Evolutionary conservation across 2,329 filamentous ascomycete species (phyloP).

Genomic region (Alternaria arbusti): DNA sequence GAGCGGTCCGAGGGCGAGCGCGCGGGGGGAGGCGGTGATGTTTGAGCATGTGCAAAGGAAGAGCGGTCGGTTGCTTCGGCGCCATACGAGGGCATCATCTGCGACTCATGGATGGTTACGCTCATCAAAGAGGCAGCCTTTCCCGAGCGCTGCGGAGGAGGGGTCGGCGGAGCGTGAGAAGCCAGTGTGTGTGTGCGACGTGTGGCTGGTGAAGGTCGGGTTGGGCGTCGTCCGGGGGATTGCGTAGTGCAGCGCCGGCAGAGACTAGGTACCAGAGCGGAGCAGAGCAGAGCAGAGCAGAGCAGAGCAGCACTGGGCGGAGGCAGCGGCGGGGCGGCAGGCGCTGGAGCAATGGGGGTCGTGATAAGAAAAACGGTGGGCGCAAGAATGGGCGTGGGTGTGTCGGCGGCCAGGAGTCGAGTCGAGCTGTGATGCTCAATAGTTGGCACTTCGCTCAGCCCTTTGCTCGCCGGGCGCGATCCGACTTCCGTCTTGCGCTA

Average conservation of each 20-base stretch:
- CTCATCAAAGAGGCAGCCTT: conserved; percentile 39
- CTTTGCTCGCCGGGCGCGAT: conserved; percentile 7
- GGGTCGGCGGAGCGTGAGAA: conserved; percentile 33
- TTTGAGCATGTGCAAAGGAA: conserved; percentile 39
- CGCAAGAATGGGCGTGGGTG: conserved; percentile 25
- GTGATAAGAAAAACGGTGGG: conserved; percentile 8
- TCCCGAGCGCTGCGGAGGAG: conserved; percentile 34
- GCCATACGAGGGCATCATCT: conserved; percentile 60
- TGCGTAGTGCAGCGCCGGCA: conserved; percentile 15
- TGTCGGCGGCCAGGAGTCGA: conserved; percentile 14
- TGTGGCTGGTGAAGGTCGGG: conserved; percentile 18
- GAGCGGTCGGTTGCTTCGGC: conserved; percentile 51
- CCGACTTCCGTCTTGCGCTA: conserved; percentile 21
- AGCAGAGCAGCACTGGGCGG: neutral
- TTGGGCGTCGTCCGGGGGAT: conserved; percentile 15
- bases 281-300: neutral
- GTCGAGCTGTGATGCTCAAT: conserved; percentile 12
- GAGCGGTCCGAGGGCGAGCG: conserved; percentile 36
- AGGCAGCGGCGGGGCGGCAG: conserved; percentile 1
- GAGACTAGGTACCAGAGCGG: conserved; percentile 2
- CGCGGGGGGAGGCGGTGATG: conserved; percentile 39
- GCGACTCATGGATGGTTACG: conserved; percentile 44
- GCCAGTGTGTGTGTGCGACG: conserved; percentile 27
- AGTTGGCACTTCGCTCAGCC: conserved; percentile 12
- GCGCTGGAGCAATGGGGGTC: neutral